Base-by-base conservation (phyloP, 306 rosid genomes). In the Ochetophila trinervis region DNA sequence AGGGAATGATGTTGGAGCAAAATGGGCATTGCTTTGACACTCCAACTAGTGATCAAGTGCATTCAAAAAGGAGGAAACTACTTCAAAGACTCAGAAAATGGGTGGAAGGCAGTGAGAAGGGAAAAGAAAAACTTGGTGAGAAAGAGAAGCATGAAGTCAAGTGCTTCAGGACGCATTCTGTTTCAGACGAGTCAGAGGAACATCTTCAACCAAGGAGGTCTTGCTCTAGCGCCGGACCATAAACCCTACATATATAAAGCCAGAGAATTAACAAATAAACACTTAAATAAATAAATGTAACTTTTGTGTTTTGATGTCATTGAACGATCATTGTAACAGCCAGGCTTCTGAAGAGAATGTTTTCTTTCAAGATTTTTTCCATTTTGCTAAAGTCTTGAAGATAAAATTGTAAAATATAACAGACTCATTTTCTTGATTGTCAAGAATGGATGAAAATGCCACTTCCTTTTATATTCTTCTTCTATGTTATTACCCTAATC, bases 61-160 rank as follows among this genome's bases (percentile, higher is more conserved):
- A 16, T 62, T 70, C 63, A 4, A 80, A 68, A 69, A 78, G 81
- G 74, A 66, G 49, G 47, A 91, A 62, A 73, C 75, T 88, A 52
- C 71, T 85, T 50, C 70, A 42, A 15, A 79, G 72, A 80, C 55
- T 89, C 13, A 81, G 72, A 51, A 75, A 74, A 62, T 85, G 91
- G 91, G 83, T 76, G 63, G 84, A 85, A 72, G 84, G 87, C 0
- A 67, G 72, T 72, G 88, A 84, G 19, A 82, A 84, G 73, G 82
- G 51, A 63, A 82, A 55, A 62, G 79, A 69, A 74, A 82, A 83
- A 54, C 45, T 70, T 40, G 75, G 70, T 49, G 80, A 65, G 63
- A 79, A 69, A 56, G 70, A 60, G 40, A 76, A 60, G 55, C 52
- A 75, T 61, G 79, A 75, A 63, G 62, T 55, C 17, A 75, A 65